These are phyloP conservation scores for Xylaria sp. DNA, from an alignment of 2,329 filamentous ascomycete species.

Conservation along the genomic window DNA sequence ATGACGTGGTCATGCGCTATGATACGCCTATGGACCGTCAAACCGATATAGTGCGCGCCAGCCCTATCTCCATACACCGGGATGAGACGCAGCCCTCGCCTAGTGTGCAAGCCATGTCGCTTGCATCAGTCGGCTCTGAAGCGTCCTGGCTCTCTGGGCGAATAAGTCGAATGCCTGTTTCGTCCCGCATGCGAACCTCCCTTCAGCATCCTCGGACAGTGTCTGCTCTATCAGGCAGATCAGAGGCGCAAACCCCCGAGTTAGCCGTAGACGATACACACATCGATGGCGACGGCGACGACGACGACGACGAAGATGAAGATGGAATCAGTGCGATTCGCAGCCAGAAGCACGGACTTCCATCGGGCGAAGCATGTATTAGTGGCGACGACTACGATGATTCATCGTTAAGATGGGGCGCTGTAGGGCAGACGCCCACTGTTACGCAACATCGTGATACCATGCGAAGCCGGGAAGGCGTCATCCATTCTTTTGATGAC, in stretches of 20 bases:
- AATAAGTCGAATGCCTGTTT: constrained; percentile 43
- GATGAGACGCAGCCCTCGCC: constrained; percentile 45
- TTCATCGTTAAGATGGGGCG: constrained; percentile 48
- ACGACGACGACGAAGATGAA: constrained; percentile 70
- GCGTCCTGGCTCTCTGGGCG: constrained; percentile 91
- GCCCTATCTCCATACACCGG: constrained; percentile 41
- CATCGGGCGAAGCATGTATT: constrained; percentile 46
- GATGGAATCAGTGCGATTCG: constrained; percentile 56
- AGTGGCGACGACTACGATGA: constrained; percentile 57
- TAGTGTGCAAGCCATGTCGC: constrained; percentile 69
- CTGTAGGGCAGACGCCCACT: constrained; percentile 45
- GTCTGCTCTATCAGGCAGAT: constrained; percentile 51
- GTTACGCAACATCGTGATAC: constrained; percentile 44
- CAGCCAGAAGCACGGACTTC: constrained; percentile 34
- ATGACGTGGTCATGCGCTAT: constrained; percentile 36
- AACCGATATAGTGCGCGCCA: constrained; percentile 39
- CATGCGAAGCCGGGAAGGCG: constrained; percentile 49
- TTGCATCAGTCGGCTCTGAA: constrained; percentile 93
- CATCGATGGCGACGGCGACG: constrained; percentile 72
- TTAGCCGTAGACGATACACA: constrained; percentile 58
- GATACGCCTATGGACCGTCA: constrained; percentile 42
- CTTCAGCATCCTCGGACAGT: constrained; percentile 42
- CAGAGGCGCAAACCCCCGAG: constrained; percentile 35
- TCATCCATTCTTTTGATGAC: constrained; percentile 39
- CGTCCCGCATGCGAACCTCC: constrained; percentile 40